Evolutionary conservation across 352 stramenopile genomes (phyloP).

Genomic region (Lagenidium sp.): DNA sequence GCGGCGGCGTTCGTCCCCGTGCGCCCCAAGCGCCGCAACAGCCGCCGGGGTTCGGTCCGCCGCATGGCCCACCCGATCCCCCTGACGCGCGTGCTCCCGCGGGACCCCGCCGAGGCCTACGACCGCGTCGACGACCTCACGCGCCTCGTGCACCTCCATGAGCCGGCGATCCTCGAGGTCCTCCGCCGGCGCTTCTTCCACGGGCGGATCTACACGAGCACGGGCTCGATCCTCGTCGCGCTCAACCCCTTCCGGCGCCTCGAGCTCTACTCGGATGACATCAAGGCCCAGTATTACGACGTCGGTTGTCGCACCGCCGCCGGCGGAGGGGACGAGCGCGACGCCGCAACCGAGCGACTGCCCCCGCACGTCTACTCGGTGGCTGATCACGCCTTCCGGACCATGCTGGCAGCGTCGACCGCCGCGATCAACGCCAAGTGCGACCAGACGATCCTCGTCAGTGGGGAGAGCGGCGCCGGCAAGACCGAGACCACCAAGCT

Average conservation of each 20-base stretch:
- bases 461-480: slow-evolving; percentile 91
- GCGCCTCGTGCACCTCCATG: slow-evolving; percentile 86
- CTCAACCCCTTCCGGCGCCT: slow-evolving; percentile 79
- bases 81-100: slow-evolving; percentile 37
- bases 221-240: slow-evolving; percentile 75
- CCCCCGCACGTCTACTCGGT: slow-evolving; percentile 83
- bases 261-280: slow-evolving; percentile 54
- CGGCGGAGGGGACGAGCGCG: slow-evolving; percentile 41
- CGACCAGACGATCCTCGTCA: slow-evolving; percentile 95
- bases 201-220: slow-evolving; percentile 86
- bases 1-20: slow-evolving; percentile 34
- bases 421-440: slow-evolving; percentile 23
- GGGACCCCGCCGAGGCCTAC: slow-evolving; percentile 48
- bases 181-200: slow-evolving; percentile 74
- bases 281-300: slow-evolving; percentile 65
- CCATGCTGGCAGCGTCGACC: slow-evolving; percentile 49
- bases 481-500: slow-evolving; percentile 98
- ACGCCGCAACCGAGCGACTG: slow-evolving; percentile 46
- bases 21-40: slow-evolving; percentile 34
- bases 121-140: slow-evolving; percentile 82
- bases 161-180: slow-evolving; percentile 87
- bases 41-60: slow-evolving; percentile 31
- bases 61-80: slow-evolving; percentile 25
- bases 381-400: slow-evolving; percentile 78
- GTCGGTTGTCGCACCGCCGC: no score